These are phyloP conservation scores for Amanita muscaria DNA, from an alignment of 768 basidiomycete species.

Conservation along the genomic window DNA sequence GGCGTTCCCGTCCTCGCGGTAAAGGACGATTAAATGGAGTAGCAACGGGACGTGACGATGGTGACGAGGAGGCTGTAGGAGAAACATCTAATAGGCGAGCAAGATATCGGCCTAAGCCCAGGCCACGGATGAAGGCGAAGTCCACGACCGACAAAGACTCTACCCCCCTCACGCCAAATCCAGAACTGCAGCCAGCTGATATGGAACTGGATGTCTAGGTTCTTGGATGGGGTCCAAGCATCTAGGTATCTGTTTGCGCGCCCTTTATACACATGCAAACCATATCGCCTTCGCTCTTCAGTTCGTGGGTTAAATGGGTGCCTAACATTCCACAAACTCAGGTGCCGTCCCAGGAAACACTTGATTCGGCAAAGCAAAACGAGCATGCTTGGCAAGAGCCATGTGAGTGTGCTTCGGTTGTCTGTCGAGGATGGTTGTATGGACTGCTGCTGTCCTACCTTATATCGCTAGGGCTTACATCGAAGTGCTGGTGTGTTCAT, in stretches of 20 bases:
- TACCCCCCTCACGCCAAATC: not conserved
- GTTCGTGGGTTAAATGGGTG: too few species aligned
- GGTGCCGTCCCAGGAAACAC: too few species aligned
- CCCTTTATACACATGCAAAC: too few species aligned
- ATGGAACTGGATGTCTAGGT: constrained; percentile 5
- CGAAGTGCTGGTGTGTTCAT: too few species aligned
- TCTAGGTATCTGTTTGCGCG: too few species aligned
- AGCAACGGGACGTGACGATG: constrained; percentile 11
- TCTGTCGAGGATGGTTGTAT: not conserved
- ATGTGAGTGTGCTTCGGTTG: not conserved
- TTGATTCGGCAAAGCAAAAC: too few species aligned
- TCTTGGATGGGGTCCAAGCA: not conserved
- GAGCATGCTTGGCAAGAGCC: too few species aligned
- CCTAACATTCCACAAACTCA: too few species aligned
- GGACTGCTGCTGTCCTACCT: too few species aligned
- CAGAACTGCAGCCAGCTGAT: not conserved
- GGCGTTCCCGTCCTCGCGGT: constrained; percentile 21
- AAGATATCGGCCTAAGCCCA: constrained; percentile 3
- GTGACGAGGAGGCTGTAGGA: constrained; percentile 12
- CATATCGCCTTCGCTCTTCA: too few species aligned
- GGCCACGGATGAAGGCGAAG: not conserved
- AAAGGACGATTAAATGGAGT: constrained; percentile 13
- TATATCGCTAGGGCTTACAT: too few species aligned
- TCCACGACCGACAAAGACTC: constrained; percentile 5
- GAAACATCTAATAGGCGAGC: constrained; percentile 1